A percentile compares a stretch with the other conserved stretches of the same genome.
Conservation (phyloP, 257 asterid species). For the Verbena officinalis region DNA sequence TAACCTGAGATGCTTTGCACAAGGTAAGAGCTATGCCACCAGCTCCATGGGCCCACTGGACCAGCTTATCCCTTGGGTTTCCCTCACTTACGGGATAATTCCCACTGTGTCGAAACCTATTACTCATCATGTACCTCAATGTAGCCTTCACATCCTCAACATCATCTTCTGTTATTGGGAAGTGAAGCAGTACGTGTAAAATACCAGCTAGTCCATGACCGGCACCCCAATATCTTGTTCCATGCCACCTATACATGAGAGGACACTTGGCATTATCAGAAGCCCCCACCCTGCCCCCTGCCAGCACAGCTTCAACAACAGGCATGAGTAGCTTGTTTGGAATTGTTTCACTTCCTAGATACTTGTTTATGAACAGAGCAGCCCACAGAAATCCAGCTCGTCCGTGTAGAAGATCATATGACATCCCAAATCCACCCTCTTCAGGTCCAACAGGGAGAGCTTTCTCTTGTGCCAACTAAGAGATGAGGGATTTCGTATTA, state of each 20-base stretch:
- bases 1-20: conserved; percentile 78
- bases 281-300: conserved; percentile 80
- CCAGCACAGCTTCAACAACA: conserved; percentile 67
- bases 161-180: conserved; percentile 46
- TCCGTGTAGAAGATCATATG: conserved; percentile 72
- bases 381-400: conserved; percentile 87
- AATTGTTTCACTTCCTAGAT: conserved; percentile 51
- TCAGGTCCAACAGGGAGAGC: conserved; percentile 82
- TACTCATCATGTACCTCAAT: conserved; percentile 78
- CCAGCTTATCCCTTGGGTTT: conserved; percentile 73
- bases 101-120: conserved; percentile 73
- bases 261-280: conserved; percentile 58
- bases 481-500: neutral
- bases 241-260: conserved; percentile 88
- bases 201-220: conserved; percentile 88
- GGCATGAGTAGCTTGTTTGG: conserved; percentile 59
- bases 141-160: conserved; percentile 63
- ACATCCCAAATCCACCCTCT: conserved; percentile 86
- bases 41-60: conserved; percentile 90
- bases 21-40: conserved; percentile 68
- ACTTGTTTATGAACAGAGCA: conserved; percentile 60
- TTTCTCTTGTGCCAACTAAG: conserved; percentile 67
- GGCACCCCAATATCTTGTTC: conserved; percentile 91
- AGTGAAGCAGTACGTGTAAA: conserved; percentile 64
- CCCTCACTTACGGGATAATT: conserved; percentile 88